Base-by-base conservation (phyloP, 2,329 filamentous ascomycete species). In the Fusarium newnesense region DNA sequence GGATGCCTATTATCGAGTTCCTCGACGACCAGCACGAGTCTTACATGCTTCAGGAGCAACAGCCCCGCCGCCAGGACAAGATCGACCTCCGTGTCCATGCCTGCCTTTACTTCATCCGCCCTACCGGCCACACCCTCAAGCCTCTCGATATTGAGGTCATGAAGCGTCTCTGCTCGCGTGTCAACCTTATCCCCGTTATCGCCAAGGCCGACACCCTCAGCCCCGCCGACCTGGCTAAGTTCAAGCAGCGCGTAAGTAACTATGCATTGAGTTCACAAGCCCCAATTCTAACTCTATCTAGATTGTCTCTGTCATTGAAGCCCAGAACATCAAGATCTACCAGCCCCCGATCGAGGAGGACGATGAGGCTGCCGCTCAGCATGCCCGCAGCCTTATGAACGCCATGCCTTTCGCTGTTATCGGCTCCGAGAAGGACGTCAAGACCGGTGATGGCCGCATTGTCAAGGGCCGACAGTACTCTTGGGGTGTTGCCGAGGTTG, bases 1-100 rank as follows among this genome's bases (percentile, higher is more conserved):
- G 96, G 96, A 97, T 97, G 90, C 96, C 96, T 83, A 98, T 99
- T 83, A 98, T 99, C 85, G 96, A 99, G 86, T 99, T 99, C 88
- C 90, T 99, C 80, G 96, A 99, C 86, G 96, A 99, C 87, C 96
- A 99, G 90, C 97, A 99, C 85, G 96, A 99, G 89, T 99, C 96
- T 42, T 99, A 99, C 87, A 99, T 99, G 96, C 90, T 99, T 83
- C 96, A 99, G 89, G 96, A 99, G 91, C 96, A 99, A 86, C 96
- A 99, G 87, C 96, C 97, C 79, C 94, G 94, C 85, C 95, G 96
- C 81, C 92, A 93, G 81, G 96, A 99, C 89, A 99, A 98, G 91
- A 99, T 99, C 80, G 96, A 99, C 83, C 93, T 99, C 80, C 95
- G 96, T 87, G 97, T 99, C 77, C 96, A 99, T 84, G 93, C 96